phyloP scores from a whole-genome alignment of 768 basidiomycete genomes.

The Antrodiella citrinella region DNA sequence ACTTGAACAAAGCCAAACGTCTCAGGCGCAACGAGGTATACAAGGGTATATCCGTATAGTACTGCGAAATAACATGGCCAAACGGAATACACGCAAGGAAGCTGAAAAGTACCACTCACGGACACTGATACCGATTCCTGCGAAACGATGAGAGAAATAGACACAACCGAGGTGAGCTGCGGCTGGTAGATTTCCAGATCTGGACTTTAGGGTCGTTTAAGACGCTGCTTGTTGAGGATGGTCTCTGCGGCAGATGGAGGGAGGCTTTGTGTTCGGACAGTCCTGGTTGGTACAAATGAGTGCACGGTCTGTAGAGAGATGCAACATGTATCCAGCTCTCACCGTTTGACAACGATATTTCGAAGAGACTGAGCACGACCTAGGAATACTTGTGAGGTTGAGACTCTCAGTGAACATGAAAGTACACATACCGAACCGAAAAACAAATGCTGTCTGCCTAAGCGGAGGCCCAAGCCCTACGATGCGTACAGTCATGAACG shows the following conservation, averaged over 20 bases:
- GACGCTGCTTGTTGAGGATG: constrained; percentile 83
- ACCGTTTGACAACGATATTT: constrained; percentile 16
- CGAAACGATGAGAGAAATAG: constrained; percentile 83
- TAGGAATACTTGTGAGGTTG: background rate
- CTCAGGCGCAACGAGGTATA: constrained; percentile 76
- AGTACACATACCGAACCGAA: constrained; percentile 23
- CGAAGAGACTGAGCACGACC: constrained; percentile 18
- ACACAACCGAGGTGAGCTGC: constrained; percentile 84
- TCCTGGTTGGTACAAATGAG: constrained; percentile 24
- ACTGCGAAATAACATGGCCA: constrained; percentile 39
- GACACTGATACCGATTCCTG: constrained; percentile 72
- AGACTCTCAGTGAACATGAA: no score
- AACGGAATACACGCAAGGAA: background rate
- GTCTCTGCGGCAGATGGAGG: constrained; percentile 46
- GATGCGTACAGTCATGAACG: constrained; percentile 39
- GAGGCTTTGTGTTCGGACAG: constrained; percentile 58
- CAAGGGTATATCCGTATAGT: constrained; percentile 81
- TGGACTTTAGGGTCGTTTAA: constrained; percentile 84
- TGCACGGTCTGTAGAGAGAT: background rate
- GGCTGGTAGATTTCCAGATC: constrained; percentile 97
- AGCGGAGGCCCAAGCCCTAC: constrained; percentile 52
- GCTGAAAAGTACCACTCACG: constrained; percentile 40
- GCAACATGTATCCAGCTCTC: constrained; percentile 1
- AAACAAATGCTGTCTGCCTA: constrained; percentile 38
- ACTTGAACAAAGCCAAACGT: constrained; percentile 76